A percentile compares a stretch with the other conserved stretches of the same genome.
Conservation (phyloP, 1,284 basidiomycete species). For the Trametes polyzona region DNA sequence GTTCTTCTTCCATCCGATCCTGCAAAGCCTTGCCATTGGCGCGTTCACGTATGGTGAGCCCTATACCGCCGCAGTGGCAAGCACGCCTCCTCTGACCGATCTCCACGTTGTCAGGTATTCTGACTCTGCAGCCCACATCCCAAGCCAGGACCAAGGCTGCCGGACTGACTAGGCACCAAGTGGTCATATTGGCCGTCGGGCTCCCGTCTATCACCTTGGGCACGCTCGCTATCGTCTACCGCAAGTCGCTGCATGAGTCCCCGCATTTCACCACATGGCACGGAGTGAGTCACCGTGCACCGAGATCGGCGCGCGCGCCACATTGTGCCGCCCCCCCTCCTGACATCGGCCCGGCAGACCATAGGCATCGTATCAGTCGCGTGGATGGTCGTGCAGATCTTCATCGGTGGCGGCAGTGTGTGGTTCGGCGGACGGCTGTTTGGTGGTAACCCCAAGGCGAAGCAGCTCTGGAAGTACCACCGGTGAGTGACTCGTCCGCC, state of each 20-base stretch:
- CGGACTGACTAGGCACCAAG: constrained; percentile 67
- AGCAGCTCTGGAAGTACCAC: constrained; percentile 77
- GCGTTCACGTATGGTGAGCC: constrained; percentile 61
- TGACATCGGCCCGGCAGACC: constrained; percentile 39
- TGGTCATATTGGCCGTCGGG: constrained; percentile 55
- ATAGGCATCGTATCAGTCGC: constrained; percentile 58
- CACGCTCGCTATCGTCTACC: constrained; percentile 54
- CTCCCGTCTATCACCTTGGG: constrained; percentile 60
- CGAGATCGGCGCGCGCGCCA: constrained; percentile 6
- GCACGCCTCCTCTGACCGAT: background rate
- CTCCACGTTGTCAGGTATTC: constrained; percentile 53
- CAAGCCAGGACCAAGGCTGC: constrained; percentile 67
- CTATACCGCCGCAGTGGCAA: background rate
- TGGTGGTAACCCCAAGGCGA: constrained; percentile 68
- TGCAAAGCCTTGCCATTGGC: constrained; percentile 59
- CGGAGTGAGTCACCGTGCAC: constrained; percentile 53
- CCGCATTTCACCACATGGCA: constrained; percentile 72
- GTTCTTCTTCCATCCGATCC: constrained; percentile 67
- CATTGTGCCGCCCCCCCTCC: constrained; percentile 2
- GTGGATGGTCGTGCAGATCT: constrained; percentile 60
- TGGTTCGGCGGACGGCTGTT: constrained; percentile 68
- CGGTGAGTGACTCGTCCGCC: constrained; percentile 46
- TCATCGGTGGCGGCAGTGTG: constrained; percentile 66
- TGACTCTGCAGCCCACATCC: constrained; percentile 77
- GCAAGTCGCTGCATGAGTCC: constrained; percentile 51